These are phyloP conservation scores for Pyrus hybrid DNA, from an alignment of 331 rosid genomes.

Conservation along the genomic window DNA sequence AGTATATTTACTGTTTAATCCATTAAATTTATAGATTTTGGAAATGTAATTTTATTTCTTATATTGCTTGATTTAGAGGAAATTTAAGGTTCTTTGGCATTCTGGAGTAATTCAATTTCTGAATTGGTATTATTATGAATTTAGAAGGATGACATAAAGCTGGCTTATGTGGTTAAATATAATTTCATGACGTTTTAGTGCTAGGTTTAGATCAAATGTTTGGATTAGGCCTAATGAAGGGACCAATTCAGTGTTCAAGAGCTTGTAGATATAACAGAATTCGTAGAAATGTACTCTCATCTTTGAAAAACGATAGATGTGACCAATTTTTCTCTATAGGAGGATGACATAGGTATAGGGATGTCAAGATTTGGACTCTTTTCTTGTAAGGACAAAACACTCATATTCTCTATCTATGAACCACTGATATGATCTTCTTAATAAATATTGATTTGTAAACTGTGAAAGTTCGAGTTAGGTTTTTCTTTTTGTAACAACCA, in stretches of 20 bases:
- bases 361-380: too few relatives aligned
- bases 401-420: background rate
- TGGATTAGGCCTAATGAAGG: too few relatives aligned
- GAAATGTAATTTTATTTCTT: background rate
- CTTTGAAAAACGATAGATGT: too few relatives aligned
- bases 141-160: too few relatives aligned
- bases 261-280: too few relatives aligned
- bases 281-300: too few relatives aligned
- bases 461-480: background rate
- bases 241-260: too few relatives aligned
- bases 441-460: background rate
- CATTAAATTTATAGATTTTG: background rate
- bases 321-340: too few relatives aligned
- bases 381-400: background rate
- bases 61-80: background rate
- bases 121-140: background rate
- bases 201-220: too few relatives aligned
- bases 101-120: background rate
- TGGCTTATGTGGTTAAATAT: too few relatives aligned
- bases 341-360: too few relatives aligned
- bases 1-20: background rate
- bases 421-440: background rate
- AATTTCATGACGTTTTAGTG: too few relatives aligned
- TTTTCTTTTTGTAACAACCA: background rate
- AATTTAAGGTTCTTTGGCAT: background rate